Conservation (phyloP, 495 filamentous ascomycete genomes). For the Neurospora sp. region DNA sequence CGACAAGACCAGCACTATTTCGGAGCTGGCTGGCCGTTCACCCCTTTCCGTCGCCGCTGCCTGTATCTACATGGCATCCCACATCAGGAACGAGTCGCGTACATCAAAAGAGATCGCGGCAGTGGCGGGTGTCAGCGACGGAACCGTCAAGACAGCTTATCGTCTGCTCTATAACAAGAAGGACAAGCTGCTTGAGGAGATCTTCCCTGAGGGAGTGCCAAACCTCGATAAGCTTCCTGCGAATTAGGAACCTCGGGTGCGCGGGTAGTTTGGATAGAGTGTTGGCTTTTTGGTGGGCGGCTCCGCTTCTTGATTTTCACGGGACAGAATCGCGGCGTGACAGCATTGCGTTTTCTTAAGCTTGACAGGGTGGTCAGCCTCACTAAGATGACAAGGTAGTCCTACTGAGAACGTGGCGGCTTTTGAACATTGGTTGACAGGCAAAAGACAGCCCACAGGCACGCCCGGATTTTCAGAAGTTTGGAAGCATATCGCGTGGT, state of each 20-base stretch:
- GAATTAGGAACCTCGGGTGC: slow-evolving; percentile 12
- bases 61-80: slow-evolving; percentile 89
- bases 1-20: slow-evolving; percentile 57
- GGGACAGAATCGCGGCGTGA: neutral
- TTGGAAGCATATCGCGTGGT: neutral
- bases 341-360: neutral
- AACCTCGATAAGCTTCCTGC: slow-evolving; percentile 58
- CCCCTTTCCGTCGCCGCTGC: slow-evolving; percentile 89
- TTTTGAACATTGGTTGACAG: neutral
- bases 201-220: slow-evolving; percentile 57
- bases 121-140: slow-evolving; percentile 83
- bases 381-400: neutral
- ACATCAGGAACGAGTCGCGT: slow-evolving; percentile 69
- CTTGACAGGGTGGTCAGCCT: neutral
- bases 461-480: neutral
- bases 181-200: slow-evolving; percentile 64
- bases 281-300: neutral
- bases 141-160: slow-evolving; percentile 91
- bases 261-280: neutral
- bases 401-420: neutral
- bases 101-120: slow-evolving; percentile 72
- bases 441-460: neutral
- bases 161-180: slow-evolving; percentile 68
- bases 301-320: neutral
- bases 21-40: slow-evolving; percentile 81